Evolutionary conservation across 768 basidiomycete species (phyloP), one percentile per base, ranked within the genome.

Genomic region (Lentinula lateritia): DNA sequence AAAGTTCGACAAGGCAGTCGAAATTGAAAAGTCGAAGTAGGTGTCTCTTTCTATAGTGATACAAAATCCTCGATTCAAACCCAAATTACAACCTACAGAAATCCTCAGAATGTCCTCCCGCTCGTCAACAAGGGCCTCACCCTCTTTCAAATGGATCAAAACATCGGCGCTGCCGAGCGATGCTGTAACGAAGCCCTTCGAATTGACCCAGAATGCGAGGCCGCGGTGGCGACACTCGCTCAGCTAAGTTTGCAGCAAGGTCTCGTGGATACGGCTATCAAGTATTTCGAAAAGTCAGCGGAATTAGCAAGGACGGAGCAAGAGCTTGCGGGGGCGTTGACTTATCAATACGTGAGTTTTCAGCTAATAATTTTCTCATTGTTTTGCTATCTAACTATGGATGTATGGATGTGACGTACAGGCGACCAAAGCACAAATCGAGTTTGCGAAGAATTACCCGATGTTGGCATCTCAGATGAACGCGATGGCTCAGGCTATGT

Each of bases 51-150:
- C 7, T 16, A 2, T n/a, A 12, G 18, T 16, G 10, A 12, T 9
- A 38, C 23, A 28, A 28, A 28, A 8, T 6, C 28, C 43, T n/a
- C 58, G 3, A 23, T 43, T 36, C 13, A n/a, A 20, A 7, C 28
- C 13, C 16, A 54, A 38, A 5, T n/a, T 39, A 39, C 7, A 39
- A 15, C 13, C 15, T 20, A 41, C 13, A 52, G 57, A 69, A 66
- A 63, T 77, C 62, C 84, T 69, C 69, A 88, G 57, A 99, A 98
- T 72, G 96, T 97, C 23, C 82, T 98, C 3, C 91, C 96, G 0
- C 78, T 96, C 48, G 95, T 98, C 58, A 99, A 99, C 86, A 97
- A 96, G 71, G 95, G 95, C n/a, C 88, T 98, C 20, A 90, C 94
- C 0, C 69, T 98, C 52, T 98, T 88, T 83, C 97, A 98, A 76